These are phyloP conservation scores for Fraxinus platypoda DNA, from an alignment of 305 asterid genomes.

Conservation along the genomic window DNA sequence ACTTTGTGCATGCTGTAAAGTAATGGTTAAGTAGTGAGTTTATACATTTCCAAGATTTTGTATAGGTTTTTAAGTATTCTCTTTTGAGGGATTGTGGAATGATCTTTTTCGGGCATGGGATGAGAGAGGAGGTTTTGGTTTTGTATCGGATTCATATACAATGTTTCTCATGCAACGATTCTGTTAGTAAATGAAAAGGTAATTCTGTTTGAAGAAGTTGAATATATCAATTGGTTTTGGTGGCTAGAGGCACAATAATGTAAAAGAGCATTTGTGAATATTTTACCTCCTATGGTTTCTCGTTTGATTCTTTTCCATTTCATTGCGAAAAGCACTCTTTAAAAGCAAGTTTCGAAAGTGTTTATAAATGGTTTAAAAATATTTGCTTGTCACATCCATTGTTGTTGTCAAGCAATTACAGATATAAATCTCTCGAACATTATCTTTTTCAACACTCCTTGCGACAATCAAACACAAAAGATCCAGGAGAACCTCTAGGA, in stretches of 20 bases:
- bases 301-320: not conserved
- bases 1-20: slow-evolving; percentile 26
- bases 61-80: slow-evolving; percentile 8
- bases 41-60: slow-evolving; percentile 10
- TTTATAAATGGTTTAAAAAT: not conserved
- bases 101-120: not conserved
- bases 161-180: not conserved
- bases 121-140: not conserved
- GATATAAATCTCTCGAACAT: not conserved
- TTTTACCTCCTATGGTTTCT: not conserved
- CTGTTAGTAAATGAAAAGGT: not conserved
- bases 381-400: not conserved
- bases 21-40: not conserved
- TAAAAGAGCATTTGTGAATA: not conserved
- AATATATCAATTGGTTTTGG: not conserved
- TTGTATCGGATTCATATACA: not conserved
- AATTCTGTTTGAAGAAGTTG: not conserved
- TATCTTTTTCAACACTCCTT: not conserved
- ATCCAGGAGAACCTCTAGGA: not conserved
- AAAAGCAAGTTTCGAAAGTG: not conserved
- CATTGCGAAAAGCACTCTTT: not conserved
- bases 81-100: not conserved
- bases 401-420: not conserved
- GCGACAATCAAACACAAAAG: not conserved
- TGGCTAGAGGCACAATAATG: not conserved